phyloP scores from a whole-genome alignment of 805 yeast genomes.

The Candida patagonica region DNA sequence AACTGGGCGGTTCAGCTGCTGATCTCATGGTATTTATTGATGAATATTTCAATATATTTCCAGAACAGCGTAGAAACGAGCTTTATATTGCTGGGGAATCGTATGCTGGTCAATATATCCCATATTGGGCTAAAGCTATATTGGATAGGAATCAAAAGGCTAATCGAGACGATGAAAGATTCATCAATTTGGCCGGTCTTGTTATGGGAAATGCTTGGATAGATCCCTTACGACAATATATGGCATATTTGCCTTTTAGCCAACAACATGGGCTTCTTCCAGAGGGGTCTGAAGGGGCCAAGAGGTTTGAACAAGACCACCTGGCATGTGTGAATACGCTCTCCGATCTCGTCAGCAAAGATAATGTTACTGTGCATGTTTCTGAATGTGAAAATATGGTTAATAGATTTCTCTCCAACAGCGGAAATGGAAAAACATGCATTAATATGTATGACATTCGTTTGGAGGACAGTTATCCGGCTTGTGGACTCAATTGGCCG shows the following conservation, averaged over 20 bases:
- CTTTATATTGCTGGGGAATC: constrained; percentile 87
- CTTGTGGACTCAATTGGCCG: constrained; percentile 95
- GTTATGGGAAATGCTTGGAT: constrained; percentile 93
- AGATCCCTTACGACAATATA: constrained; percentile 76
- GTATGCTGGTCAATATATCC: constrained; percentile 95
- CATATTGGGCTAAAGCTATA: constrained; percentile 67
- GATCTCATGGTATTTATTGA: constrained; percentile 60
- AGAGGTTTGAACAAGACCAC: constrained; percentile 16
- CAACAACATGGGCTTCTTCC: constrained; percentile 48
- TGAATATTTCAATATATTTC: constrained; percentile 60
- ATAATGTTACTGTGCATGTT: constrained; percentile 17
- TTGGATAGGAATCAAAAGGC: constrained; percentile 35
- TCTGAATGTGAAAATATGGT: constrained; percentile 35
- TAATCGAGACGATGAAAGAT: background rate
- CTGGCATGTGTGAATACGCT: constrained; percentile 22
- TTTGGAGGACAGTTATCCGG: constrained; percentile 62
- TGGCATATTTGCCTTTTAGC: constrained; percentile 69
- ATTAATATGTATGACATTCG: constrained; percentile 77
- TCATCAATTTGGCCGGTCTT: constrained; percentile 49
- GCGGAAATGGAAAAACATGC: constrained; percentile 38
- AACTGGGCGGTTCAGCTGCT: constrained; percentile 39
- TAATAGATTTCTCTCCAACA: constrained; percentile 24
- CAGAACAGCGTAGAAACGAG: constrained; percentile 55
- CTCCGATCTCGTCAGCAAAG: constrained; percentile 11
- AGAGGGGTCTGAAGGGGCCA: constrained; percentile 17